Evolutionary conservation across 345 rosid genomes (phyloP), one percentile per base, ranked within the genome.

Genomic region (Salix dunnii): DNA sequence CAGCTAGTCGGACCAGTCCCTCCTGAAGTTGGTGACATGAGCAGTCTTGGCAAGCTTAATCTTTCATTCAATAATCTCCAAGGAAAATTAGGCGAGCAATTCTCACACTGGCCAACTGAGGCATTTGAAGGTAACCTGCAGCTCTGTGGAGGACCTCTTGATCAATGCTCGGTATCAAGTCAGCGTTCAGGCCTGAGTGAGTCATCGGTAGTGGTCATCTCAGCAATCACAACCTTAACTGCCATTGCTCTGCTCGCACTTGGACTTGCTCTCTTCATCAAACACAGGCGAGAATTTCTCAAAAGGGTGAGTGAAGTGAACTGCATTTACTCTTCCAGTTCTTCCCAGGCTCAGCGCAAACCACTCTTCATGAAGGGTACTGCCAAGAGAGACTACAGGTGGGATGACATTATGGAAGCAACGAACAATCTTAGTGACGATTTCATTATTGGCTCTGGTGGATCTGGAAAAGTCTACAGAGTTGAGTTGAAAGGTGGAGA

Each of bases 371-470:
- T 82, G 20, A 79, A 76, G 0, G 89, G 92, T 38, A 79, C 87
- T 66, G 84, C 88, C 75, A 91, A 86, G 87, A 87, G 85, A 68
- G 97, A 90, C 75, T 86, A 86, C 70, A 92, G 71, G 78, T 92
- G 94, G 96, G 91, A 91, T 55, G 98, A 92, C 76, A 87, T 96
- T 20, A 89, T 93, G 97, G 87, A 83, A 78, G 96, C 97, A 48
- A 96, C 99, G 0, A 46, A 88, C 70, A 87, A 90, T 68, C 86
- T 96, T 6, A 90, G 90, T 20, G 92, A 96, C 0, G 94, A 92
- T 81, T 93, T 87, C 79, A 83, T 93, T 74, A 92, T 96, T 25
- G 99, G 99, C 40, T 91, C 94, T 1, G 99, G 97, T 74, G 98
- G 99, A 40, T 93, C 98, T 0, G 99, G 99, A 67, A 96, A 86